Percentiles rank a stretch among this genome's conserved stretches.
phyloP scores from a whole-genome alignment of 192 early-diverging fungal genomes.

The Phycomyces nitens region DNA sequence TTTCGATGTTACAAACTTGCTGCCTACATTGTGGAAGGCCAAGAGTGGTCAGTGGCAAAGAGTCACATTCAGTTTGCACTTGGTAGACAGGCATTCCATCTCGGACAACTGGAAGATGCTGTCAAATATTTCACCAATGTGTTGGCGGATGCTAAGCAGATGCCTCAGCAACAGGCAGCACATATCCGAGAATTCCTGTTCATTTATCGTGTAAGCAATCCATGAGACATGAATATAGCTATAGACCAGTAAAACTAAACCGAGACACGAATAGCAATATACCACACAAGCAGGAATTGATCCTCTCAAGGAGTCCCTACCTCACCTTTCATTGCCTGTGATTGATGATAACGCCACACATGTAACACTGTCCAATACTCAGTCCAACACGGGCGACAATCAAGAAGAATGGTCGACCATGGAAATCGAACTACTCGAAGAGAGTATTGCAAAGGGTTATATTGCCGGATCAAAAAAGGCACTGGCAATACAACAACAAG shows the following conservation, averaged over 20 bases:
- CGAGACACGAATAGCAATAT: slow-evolving; percentile 44
- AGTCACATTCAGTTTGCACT: slow-evolving; percentile 89
- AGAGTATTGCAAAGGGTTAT: slow-evolving; percentile 39
- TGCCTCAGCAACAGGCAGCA: slow-evolving; percentile 56
- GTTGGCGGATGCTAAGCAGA: slow-evolving; percentile 64
- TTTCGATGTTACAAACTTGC: slow-evolving; percentile 72
- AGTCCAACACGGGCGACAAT: slow-evolving; percentile 45
- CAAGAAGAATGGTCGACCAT: slow-evolving; percentile 65
- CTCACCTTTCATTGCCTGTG: slow-evolving; percentile 58
- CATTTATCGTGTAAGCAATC: slow-evolving; percentile 61
- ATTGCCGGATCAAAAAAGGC: slow-evolving; percentile 29
- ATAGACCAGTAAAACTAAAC: slow-evolving; percentile 39
- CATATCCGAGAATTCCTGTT: slow-evolving; percentile 77
- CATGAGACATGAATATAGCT: slow-evolving; percentile 6
- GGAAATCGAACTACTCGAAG: slow-evolving; percentile 62
- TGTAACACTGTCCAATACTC: slow-evolving; percentile 60
- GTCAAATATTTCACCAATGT: slow-evolving; percentile 77
- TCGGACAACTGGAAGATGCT: slow-evolving; percentile 71
- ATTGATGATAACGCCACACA: slow-evolving; percentile 54
- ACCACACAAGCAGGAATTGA: slow-evolving; percentile 41
- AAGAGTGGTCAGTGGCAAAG: slow-evolving; percentile 74
- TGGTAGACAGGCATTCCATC: slow-evolving; percentile 74
- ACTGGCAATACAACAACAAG: slow-evolving; percentile 30
- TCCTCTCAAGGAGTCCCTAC: slow-evolving; percentile 40
- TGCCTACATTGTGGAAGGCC: slow-evolving; percentile 52